phyloP scores from a whole-genome alignment of 148 eudicot species.

The Selenicereus undatus region DNA sequence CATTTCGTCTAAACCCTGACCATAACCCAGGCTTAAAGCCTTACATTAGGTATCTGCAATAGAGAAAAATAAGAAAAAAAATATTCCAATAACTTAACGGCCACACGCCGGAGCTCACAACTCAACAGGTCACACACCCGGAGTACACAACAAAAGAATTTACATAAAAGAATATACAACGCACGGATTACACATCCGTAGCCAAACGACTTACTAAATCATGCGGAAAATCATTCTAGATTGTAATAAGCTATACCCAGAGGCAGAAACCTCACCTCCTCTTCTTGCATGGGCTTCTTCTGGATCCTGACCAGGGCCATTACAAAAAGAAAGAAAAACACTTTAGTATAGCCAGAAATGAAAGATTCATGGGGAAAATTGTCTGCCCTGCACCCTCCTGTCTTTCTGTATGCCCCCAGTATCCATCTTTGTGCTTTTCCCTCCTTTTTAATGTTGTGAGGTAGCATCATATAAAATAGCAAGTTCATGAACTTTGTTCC shows the following conservation, averaged over 20 bases:
- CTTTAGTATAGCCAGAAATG: background rate
- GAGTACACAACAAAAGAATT: no score
- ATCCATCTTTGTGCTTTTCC: background rate
- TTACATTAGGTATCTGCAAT: no score
- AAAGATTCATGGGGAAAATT: background rate
- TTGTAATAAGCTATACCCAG: slow-evolving; percentile 9
- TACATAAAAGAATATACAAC: no score
- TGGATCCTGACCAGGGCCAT: slow-evolving; percentile 58
- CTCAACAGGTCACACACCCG: no score
- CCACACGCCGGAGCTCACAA: no score
- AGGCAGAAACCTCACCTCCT: slow-evolving; percentile 62
- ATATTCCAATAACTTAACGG: no score
- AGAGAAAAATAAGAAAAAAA: no score
- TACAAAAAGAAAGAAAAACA: slow-evolving; percentile 1
- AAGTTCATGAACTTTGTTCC: background rate
- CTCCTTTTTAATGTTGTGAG: background rate
- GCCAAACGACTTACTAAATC: no score
- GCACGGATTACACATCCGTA: no score
- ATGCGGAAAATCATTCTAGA: no score
- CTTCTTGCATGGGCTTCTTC: slow-evolving; percentile 99
- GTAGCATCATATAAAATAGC: background rate
- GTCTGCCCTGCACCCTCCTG: background rate
- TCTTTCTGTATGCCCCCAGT: background rate
- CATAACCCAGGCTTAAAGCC: no score
- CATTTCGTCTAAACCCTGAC: no score